Percentiles rank a stretch among this genome's conserved stretches.
These are phyloP conservation scores for Micractinium sp. DNA, from an alignment of 139 green algal species.

Conservation along the genomic window DNA sequence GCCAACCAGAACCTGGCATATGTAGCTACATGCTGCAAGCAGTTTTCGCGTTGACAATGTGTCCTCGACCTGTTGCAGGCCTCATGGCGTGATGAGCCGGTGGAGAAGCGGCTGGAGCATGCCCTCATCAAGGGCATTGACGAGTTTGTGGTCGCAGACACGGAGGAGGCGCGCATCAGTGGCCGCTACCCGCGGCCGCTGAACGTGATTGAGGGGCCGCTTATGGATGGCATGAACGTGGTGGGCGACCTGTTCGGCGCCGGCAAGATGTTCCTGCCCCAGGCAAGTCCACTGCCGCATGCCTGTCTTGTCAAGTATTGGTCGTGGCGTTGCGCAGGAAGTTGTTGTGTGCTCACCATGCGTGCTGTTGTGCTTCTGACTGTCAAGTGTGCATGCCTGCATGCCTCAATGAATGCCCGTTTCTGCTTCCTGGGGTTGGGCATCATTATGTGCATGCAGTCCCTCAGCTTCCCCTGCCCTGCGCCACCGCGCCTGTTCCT, in stretches of 20 bases:
- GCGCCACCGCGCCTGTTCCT: background rate
- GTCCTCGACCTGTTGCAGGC: constrained; percentile 1
- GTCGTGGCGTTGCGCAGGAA: background rate
- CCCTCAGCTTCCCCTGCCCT: background rate
- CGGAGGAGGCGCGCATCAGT: constrained; percentile 87
- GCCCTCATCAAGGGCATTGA: constrained; percentile 98
- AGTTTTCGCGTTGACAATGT: background rate
- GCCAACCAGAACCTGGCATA: too few relatives aligned
- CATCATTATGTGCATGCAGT: background rate
- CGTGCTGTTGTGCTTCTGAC: too few relatives aligned
- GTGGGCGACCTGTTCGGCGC: constrained; percentile 98
- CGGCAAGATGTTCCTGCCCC: constrained; percentile 99
- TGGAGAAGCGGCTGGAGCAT: constrained; percentile 92
- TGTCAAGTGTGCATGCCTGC: background rate
- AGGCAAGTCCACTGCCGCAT: constrained; percentile 72
- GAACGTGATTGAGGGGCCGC: constrained; percentile 95
- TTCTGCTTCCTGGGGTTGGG: background rate
- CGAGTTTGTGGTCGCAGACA: constrained; percentile 91
- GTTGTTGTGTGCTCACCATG: too few relatives aligned
- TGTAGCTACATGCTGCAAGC: too few relatives aligned
- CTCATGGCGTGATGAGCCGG: constrained; percentile 83
- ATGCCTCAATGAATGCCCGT: background rate
- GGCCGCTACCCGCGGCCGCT: constrained; percentile 84
- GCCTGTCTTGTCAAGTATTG: background rate
- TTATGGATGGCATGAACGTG: constrained; percentile 99